phyloP scores from a whole-genome alignment of 2,329 filamentous ascomycete species.

The Colletotrichum sp. region DNA sequence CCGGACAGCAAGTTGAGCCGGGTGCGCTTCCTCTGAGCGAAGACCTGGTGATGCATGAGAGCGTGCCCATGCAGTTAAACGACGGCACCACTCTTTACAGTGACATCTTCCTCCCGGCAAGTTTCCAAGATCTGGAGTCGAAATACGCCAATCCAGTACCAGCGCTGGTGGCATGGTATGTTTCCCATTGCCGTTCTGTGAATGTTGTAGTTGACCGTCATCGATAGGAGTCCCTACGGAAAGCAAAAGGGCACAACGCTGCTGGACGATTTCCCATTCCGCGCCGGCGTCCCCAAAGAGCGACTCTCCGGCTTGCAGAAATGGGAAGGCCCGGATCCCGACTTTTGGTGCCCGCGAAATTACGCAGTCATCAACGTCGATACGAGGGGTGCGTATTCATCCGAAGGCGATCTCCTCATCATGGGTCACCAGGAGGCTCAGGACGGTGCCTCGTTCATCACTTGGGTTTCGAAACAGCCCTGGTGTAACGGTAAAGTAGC shows the following conservation, averaged over 20 bases:
- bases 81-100: background rate
- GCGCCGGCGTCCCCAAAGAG: background rate
- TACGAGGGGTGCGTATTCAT: background rate
- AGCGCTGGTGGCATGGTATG: background rate
- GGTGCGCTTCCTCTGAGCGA: background rate
- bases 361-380: background rate
- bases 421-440: background rate
- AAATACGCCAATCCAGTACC: background rate
- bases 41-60: background rate
- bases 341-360: background rate
- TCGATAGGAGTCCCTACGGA: background rate
- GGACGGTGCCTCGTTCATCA: background rate
- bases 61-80: background rate
- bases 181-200: too few species aligned
- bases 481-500: background rate
- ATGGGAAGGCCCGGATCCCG: background rate
- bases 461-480: background rate
- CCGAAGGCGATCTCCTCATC: background rate
- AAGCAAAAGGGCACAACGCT: background rate
- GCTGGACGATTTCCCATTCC: background rate
- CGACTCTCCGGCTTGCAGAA: background rate
- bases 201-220: accelerated
- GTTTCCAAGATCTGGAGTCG: background rate
- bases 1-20: background rate
- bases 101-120: background rate